phyloP scores from a whole-genome alignment of 1,284 basidiomycete species.

The Trichosporon sp. region DNA sequence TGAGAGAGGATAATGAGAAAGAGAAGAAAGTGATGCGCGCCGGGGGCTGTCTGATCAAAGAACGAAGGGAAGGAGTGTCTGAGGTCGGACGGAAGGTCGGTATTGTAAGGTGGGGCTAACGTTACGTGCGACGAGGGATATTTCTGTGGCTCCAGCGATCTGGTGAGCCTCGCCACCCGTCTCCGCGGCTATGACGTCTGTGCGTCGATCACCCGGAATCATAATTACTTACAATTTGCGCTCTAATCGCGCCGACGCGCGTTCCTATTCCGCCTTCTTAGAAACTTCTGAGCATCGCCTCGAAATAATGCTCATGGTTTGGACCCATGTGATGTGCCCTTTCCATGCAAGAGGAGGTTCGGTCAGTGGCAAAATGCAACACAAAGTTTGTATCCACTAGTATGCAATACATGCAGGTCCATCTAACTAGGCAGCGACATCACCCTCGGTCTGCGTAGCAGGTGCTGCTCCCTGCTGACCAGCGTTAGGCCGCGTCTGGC shows the following conservation, averaged over 20 bases:
- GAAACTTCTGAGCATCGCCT: background rate
- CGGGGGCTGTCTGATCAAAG: background rate
- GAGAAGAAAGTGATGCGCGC: background rate
- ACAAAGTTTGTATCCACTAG: background rate
- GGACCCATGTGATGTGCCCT: background rate
- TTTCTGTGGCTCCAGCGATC: slow-evolving; percentile 9
- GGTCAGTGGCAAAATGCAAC: background rate
- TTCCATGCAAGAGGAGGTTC: background rate
- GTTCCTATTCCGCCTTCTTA: background rate
- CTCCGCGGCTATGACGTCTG: slow-evolving; percentile 1
- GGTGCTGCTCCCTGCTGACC: slow-evolving; percentile 20
- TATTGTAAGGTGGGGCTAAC: slow-evolving; percentile 11
- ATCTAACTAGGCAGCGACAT: slow-evolving; percentile 31
- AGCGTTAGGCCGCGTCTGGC: slow-evolving; percentile 30
- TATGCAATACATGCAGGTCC: slow-evolving; percentile 35
- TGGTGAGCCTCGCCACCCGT: background rate
- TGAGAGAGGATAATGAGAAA: background rate
- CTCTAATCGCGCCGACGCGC: background rate
- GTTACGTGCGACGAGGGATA: background rate
- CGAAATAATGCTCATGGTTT: slow-evolving; percentile 2
- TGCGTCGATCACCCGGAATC: slow-evolving; percentile 16
- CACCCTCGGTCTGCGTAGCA: slow-evolving; percentile 25
- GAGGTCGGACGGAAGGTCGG: background rate
- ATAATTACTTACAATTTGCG: slow-evolving; percentile 1
- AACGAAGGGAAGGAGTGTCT: background rate